Conservation (phyloP, 305 asterid species). For the Andrographis paniculata region DNA sequence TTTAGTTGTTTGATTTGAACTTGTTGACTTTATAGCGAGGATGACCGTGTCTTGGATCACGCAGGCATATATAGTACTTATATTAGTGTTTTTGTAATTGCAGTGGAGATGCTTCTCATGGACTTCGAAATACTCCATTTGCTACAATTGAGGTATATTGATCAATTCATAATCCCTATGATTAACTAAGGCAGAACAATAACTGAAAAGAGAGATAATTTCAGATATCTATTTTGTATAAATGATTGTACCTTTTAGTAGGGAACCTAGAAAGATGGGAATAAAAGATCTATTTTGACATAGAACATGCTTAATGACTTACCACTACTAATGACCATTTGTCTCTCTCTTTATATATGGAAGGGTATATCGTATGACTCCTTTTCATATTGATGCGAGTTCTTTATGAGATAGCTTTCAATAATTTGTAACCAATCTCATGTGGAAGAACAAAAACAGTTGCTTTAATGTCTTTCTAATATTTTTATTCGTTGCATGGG, state of each 20-base stretch:
- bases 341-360: too few species aligned
- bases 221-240: too few species aligned
- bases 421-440: not conserved
- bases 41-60: conserved; percentile 7
- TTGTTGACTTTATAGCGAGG: too few species aligned
- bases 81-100: conserved; percentile 21
- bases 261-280: too few species aligned
- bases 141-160: conserved; percentile 69
- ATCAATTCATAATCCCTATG: conserved; percentile 15
- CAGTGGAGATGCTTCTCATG: conserved; percentile 85
- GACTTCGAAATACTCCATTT: conserved; percentile 80
- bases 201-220: too few species aligned
- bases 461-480: conserved; percentile 15
- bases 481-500: conserved; percentile 5
- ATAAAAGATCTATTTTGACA: too few species aligned
- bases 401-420: not conserved
- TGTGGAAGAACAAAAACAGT: conserved; percentile 6
- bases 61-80: conserved; percentile 19
- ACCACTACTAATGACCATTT: too few species aligned
- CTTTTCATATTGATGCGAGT: not conserved
- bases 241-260: too few species aligned
- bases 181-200: conserved; percentile 1
- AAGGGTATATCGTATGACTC: too few species aligned
- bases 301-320: too few species aligned
- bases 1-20: too few species aligned